Evolutionary conservation across 225 moss, liverwort and hornwort genomes (phyloP).

Genomic region (Pseudisothecium myosuroides): DNA sequence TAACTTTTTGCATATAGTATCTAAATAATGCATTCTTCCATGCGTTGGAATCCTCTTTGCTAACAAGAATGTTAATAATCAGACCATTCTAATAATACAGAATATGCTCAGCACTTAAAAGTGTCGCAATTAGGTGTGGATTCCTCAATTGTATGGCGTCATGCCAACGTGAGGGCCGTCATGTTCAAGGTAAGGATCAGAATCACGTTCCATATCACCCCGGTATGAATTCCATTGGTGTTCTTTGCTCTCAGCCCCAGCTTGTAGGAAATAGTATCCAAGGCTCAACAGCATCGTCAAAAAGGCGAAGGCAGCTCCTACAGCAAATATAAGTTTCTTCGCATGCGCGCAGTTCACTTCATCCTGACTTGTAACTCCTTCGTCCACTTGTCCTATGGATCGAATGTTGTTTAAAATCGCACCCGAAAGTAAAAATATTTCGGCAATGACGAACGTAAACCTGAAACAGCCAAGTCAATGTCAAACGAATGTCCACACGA

Average conservation of each 20-base stretch:
- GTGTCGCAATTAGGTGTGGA: neutral
- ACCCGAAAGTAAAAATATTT: constrained; percentile 14
- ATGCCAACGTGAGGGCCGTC: constrained; percentile 57
- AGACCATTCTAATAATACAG: neutral
- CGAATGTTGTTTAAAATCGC: constrained; percentile 22
- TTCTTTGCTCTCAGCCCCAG: constrained; percentile 21
- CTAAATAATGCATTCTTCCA: neutral
- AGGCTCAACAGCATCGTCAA: constrained; percentile 51
- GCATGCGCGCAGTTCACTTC: constrained; percentile 32
- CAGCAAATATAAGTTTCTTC: constrained; percentile 54
- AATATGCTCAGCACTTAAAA: neutral
- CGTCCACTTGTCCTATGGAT: constrained; percentile 9
- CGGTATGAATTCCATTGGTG: constrained; percentile 22
- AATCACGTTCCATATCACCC: neutral
- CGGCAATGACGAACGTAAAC: constrained; percentile 13
- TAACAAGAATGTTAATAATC: neutral
- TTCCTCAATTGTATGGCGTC: constrained; percentile 24
- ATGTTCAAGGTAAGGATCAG: constrained; percentile 22
- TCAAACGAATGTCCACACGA: neutral
- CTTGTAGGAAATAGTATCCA: constrained; percentile 44
- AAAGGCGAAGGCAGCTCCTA: constrained; percentile 60
- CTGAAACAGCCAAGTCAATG: neutral
- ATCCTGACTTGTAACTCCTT: constrained; percentile 4
- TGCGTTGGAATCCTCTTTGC: neutral
- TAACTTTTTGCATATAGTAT: neutral